phyloP scores from a whole-genome alignment of 257 asterid genomes.

The Nicotiana undulata region DNA sequence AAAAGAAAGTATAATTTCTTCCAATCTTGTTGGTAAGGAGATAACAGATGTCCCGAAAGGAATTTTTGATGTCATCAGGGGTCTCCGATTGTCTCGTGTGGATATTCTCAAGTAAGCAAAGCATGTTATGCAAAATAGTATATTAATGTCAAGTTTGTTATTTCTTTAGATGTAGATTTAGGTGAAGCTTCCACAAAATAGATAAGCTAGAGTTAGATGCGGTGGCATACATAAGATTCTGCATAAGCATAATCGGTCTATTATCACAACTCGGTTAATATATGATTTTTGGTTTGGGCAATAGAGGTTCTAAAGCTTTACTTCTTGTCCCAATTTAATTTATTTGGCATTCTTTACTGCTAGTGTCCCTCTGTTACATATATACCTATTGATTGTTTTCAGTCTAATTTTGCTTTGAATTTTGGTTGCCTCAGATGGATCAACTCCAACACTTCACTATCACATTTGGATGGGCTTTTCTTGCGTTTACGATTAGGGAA shows the following conservation, averaged over 20 bases:
- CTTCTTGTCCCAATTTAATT: not conserved
- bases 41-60: constrained; percentile 20
- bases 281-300: not conserved
- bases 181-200: not conserved
- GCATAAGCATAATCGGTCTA: not conserved
- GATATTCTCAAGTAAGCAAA: constrained; percentile 55
- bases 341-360: not conserved
- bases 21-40: constrained; percentile 9
- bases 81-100: constrained; percentile 61
- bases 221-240: not conserved
- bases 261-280: not conserved
- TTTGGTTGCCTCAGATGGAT: constrained; percentile 39
- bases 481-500: constrained; percentile 57
- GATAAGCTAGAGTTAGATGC: not conserved
- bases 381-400: not conserved
- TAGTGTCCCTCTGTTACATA: not conserved
- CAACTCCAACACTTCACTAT: constrained; percentile 26
- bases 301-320: not conserved
- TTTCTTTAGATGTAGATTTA: not conserved
- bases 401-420: not conserved
- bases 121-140: not conserved
- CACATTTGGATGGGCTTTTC: constrained; percentile 51
- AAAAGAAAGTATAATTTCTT: constrained; percentile 9
- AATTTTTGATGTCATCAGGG: constrained; percentile 52
- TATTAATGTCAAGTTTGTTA: not conserved